Evolutionary conservation across 2,329 filamentous ascomycete genomes (phyloP).

Genomic region (Bipolaris sorokiniana): DNA sequence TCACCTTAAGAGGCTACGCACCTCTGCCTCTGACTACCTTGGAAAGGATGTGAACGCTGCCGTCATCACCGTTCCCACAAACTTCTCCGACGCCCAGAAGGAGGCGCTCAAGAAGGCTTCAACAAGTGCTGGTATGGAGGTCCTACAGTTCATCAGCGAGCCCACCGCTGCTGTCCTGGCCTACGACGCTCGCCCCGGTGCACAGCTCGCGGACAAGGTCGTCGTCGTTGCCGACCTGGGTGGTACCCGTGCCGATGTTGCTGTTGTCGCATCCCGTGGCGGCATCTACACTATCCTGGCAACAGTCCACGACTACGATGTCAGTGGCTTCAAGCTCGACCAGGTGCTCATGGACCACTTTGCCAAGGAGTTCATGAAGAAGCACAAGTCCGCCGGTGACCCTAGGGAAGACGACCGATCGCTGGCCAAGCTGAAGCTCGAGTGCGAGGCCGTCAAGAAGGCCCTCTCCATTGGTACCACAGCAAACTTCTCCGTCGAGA

Average conservation of each 20-base stretch:
- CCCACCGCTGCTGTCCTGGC: slow-evolving; percentile 87
- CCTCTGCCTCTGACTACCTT: slow-evolving; percentile 87
- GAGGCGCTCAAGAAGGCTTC: slow-evolving; percentile 79
- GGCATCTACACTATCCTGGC: slow-evolving; percentile 97
- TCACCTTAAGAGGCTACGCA: slow-evolving; percentile 80
- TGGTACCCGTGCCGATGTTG: slow-evolving; percentile 88
- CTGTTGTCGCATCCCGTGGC: slow-evolving; percentile 86
- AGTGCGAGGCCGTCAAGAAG: slow-evolving; percentile 91
- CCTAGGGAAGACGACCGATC: slow-evolving; percentile 80
- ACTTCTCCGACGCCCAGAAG: slow-evolving; percentile 88
- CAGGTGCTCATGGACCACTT: slow-evolving; percentile 94
- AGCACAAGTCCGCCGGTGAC: slow-evolving; percentile 76
- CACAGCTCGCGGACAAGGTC: slow-evolving; percentile 79
- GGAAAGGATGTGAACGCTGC: slow-evolving; percentile 94
- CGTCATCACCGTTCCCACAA: slow-evolving; percentile 91
- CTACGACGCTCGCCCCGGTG: slow-evolving; percentile 84
- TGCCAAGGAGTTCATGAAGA: slow-evolving; percentile 98
- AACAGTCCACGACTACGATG: slow-evolving; percentile 94
- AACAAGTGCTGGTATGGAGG: slow-evolving; percentile 79
- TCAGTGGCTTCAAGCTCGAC: slow-evolving; percentile 84
- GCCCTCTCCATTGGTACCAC: slow-evolving; percentile 86
- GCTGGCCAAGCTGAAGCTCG: slow-evolving; percentile 89
- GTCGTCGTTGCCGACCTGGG: slow-evolving; percentile 92
- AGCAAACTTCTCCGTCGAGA: slow-evolving; percentile 92
- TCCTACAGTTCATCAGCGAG: slow-evolving; percentile 92